These are phyloP conservation scores for Phragmites australis DNA, from an alignment of 176 grass and related monocot genomes.

Conservation along the genomic window DNA sequence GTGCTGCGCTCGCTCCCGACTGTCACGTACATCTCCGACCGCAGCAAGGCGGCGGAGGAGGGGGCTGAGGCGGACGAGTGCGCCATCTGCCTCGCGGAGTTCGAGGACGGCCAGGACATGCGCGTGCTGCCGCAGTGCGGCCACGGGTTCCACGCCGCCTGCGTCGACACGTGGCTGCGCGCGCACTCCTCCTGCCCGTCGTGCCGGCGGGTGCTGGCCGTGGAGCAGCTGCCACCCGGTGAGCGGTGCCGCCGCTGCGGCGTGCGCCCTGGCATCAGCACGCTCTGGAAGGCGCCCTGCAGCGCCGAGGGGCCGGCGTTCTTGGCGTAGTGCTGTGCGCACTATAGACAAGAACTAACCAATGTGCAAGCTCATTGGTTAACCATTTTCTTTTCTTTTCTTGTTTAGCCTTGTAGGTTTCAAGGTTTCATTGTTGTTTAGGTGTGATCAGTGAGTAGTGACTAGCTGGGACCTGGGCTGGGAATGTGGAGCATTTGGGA, in stretches of 20 bases:
- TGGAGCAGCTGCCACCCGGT: slow-evolving; percentile 30
- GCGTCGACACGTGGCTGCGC: slow-evolving; percentile 74
- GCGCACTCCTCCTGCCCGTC: slow-evolving; percentile 72
- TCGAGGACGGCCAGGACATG: slow-evolving; percentile 59
- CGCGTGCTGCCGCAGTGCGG: slow-evolving; percentile 73
- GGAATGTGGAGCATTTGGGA: neutral
- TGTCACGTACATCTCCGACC: slow-evolving; percentile 41
- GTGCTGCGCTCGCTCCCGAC: slow-evolving; percentile 51
- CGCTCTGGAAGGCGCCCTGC: slow-evolving; percentile 44
- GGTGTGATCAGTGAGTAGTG: slow-evolving; percentile 16
- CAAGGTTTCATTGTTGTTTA: slow-evolving; percentile 32
- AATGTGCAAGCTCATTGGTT: slow-evolving; percentile 19
- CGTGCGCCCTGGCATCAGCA: slow-evolving; percentile 29
- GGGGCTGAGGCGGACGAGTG: slow-evolving; percentile 42
- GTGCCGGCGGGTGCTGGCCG: slow-evolving; percentile 58
- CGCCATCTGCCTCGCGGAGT: slow-evolving; percentile 72
- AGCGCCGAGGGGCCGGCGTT: slow-evolving; percentile 28
- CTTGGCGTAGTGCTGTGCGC: slow-evolving; percentile 41
- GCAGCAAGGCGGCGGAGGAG: slow-evolving; percentile 11
- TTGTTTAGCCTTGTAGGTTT: slow-evolving; percentile 12
- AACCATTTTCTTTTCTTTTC: slow-evolving; percentile 10
- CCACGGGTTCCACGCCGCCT: slow-evolving; percentile 63
- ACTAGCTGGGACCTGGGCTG: neutral
- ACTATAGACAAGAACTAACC: slow-evolving; percentile 27
- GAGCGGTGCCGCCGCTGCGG: slow-evolving; percentile 48